A percentile compares a stretch with the other conserved stretches of the same genome.
Evolutionary conservation across 352 stramenopile genomes (phyloP).

Genomic region (Globisporangium paddicum): DNA sequence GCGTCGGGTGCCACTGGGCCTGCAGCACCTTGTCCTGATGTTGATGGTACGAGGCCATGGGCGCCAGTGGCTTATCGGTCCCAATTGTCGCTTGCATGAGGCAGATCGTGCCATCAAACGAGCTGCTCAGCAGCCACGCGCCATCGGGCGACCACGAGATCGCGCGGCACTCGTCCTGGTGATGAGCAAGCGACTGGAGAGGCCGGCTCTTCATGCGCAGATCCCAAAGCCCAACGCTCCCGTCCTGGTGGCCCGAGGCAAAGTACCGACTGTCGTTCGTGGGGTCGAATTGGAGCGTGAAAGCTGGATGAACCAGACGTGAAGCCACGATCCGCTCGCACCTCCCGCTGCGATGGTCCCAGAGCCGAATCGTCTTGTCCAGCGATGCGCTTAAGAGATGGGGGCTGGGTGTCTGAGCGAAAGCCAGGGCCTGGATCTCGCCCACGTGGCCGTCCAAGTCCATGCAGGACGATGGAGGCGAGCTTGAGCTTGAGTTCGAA

Average conservation of each 20-base stretch:
- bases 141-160: conserved; percentile 58
- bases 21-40: conserved; percentile 68
- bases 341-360: conserved; percentile 48
- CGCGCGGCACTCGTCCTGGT: conserved; percentile 56
- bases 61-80: conserved; percentile 8
- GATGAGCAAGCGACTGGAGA: conserved; percentile 27
- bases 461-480: conserved; percentile 7
- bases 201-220: conserved; percentile 22
- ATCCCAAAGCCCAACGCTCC: conserved; percentile 60
- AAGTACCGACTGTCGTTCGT: conserved; percentile 18
- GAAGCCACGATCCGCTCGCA: conserved; percentile 46
- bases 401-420: conserved; percentile 10
- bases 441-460: conserved; percentile 58
- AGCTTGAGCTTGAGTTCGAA: too few species aligned
- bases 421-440: conserved; percentile 54
- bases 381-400: conserved; percentile 39
- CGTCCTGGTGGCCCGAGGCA: conserved; percentile 56
- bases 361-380: conserved; percentile 63
- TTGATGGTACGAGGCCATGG: conserved; percentile 50
- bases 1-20: conserved; percentile 51
- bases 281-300: conserved; percentile 48
- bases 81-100: conserved; percentile 15
- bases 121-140: conserved; percentile 50
- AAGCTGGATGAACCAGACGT: conserved; percentile 24
- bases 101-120: conserved; percentile 61